phyloP scores from a whole-genome alignment of 805 yeast species.

The Ogataea methylovora region DNA sequence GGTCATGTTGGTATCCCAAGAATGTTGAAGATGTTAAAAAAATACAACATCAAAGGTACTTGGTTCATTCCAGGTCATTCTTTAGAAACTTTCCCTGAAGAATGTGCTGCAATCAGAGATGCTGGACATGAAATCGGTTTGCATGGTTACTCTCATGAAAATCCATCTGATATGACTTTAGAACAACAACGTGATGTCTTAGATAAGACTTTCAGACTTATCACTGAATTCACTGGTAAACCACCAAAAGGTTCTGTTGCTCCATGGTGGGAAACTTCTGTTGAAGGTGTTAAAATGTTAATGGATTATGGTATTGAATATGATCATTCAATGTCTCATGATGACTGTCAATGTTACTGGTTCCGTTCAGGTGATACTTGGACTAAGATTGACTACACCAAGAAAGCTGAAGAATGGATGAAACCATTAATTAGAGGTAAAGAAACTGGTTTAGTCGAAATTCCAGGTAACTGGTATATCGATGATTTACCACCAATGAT shows the following conservation, averaged over 20 bases:
- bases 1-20: slow-evolving; percentile 30
- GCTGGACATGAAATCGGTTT: slow-evolving; percentile 29
- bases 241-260: slow-evolving; percentile 30
- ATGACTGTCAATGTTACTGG: slow-evolving; percentile 31
- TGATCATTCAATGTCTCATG: slow-evolving; percentile 29
- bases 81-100: slow-evolving; percentile 30
- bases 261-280: slow-evolving; percentile 32
- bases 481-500: slow-evolving; percentile 33
- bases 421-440: slow-evolving; percentile 25
- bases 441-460: slow-evolving; percentile 29
- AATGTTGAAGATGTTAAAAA: slow-evolving; percentile 25
- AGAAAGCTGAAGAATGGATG: slow-evolving; percentile 30
- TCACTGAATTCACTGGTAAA: slow-evolving; percentile 27
- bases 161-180: slow-evolving; percentile 26
- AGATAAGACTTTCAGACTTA: slow-evolving; percentile 23
- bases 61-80: slow-evolving; percentile 33
- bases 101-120: slow-evolving; percentile 26
- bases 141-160: slow-evolving; percentile 31
- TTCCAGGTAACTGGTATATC: slow-evolving; percentile 30
- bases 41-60: slow-evolving; percentile 28
- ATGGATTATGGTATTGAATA: slow-evolving; percentile 29
- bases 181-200: slow-evolving; percentile 29
- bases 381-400: slow-evolving; percentile 28
- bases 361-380: slow-evolving; percentile 28
- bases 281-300: slow-evolving; percentile 25